Percentiles rank a stretch among this genome's conserved stretches.
phyloP scores from a whole-genome alignment of 176 grass and related monocot genomes.

The Thalia dealbata region DNA sequence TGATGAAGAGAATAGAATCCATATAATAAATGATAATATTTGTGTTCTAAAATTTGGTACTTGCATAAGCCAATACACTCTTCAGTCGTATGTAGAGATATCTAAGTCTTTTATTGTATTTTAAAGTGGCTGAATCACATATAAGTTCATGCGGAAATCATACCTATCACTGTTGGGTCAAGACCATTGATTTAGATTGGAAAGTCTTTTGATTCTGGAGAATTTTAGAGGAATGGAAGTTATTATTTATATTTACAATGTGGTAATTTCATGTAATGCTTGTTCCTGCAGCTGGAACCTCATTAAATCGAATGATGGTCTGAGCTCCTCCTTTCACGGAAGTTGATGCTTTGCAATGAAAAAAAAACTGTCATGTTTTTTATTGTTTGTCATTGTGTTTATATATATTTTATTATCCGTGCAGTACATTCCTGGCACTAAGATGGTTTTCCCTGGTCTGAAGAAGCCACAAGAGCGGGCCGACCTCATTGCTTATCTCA shows the following conservation, averaged over 20 bases:
- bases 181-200: no score
- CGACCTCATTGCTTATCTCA: conserved; percentile 13
- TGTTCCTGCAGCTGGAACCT: no score
- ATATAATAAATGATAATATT: neutral
- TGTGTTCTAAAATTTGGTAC: no score
- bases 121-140: no score
- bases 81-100: neutral
- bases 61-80: neutral
- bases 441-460: conserved; percentile 13
- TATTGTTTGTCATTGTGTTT: neutral
- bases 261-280: no score
- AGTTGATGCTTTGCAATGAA: neutral
- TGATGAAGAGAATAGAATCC: neutral
- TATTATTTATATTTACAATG: no score
- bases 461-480: conserved; percentile 12
- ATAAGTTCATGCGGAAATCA: no score
- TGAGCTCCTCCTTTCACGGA: no score
- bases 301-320: no score
- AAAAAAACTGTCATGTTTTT: neutral
- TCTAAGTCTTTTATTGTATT: neutral
- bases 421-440: conserved; percentile 13
- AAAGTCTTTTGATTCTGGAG: no score
- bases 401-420: neutral
- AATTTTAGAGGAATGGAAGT: no score
- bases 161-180: no score